Evolutionary conservation across 1,139 yeast genomes (phyloP).

Genomic region (Yamadazyma sp.): DNA sequence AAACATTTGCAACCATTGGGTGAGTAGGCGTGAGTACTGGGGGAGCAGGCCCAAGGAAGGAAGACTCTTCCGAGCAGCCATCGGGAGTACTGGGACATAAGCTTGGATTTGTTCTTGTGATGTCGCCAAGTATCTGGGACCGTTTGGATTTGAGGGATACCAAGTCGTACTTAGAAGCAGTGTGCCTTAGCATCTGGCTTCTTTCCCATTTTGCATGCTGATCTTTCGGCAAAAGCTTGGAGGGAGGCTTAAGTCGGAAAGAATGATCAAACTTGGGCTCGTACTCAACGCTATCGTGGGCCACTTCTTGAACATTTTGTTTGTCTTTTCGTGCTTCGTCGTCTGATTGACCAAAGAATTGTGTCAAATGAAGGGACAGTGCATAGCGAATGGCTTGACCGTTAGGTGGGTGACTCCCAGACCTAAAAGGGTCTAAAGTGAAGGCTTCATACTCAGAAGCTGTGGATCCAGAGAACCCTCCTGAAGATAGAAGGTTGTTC

Average conservation of each 20-base stretch:
- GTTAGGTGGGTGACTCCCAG: too few relatives aligned
- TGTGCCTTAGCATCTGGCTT: constrained; percentile 21
- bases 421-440: too few relatives aligned
- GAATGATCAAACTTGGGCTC: constrained; percentile 14
- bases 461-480: too few relatives aligned
- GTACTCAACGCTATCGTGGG: not conserved
- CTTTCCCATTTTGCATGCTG: constrained; percentile 23
- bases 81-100: not conserved
- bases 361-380: too few relatives aligned
- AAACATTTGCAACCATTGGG: constrained; percentile 6
- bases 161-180: constrained; percentile 15
- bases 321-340: too few relatives aligned
- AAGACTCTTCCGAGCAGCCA: not conserved
- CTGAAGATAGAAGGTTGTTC: too few relatives aligned
- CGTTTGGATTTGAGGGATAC: constrained; percentile 6
- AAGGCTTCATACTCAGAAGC: too few relatives aligned
- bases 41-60: not conserved
- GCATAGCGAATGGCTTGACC: too few relatives aligned
- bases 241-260: constrained; percentile 15
- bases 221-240: constrained; percentile 14
- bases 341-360: too few relatives aligned
- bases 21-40: not conserved
- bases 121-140: not conserved
- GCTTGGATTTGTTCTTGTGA: not conserved
- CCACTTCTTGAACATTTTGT: not conserved